phyloP scores from a whole-genome alignment of 2,329 filamentous ascomycete species.

The Colletotrichum orbiculare region DNA sequence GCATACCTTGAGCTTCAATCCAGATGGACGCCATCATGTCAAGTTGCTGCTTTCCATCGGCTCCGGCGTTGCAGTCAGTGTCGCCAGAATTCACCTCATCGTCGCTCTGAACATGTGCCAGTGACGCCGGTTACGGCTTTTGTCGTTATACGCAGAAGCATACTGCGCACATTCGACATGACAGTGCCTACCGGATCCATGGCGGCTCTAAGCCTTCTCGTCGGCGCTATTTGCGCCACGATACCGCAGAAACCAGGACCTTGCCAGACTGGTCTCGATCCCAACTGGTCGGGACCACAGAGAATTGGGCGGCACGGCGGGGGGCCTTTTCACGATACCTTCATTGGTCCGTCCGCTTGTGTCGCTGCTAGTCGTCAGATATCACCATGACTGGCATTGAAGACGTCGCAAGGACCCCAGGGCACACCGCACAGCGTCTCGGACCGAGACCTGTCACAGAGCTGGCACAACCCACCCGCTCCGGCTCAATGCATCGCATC shows the following conservation, averaged over 20 bases:
- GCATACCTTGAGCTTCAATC: slow-evolving; percentile 20
- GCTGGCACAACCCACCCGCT: slow-evolving; percentile 10
- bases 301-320: slow-evolving; percentile 4
- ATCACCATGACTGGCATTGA: slow-evolving; percentile 3
- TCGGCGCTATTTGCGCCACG: slow-evolving; percentile 23
- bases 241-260: slow-evolving; percentile 25
- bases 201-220: too few relatives aligned
- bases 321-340: slow-evolving; percentile 27
- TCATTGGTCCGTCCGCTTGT: slow-evolving; percentile 10
- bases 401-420: slow-evolving; percentile 5
- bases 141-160: too few relatives aligned
- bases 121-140: too few relatives aligned
- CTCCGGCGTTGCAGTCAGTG: too few relatives aligned
- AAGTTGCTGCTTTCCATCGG: too few relatives aligned
- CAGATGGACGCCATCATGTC: not conserved
- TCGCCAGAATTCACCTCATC: too few relatives aligned
- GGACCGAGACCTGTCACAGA: slow-evolving; percentile 22
- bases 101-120: too few relatives aligned
- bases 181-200: too few relatives aligned
- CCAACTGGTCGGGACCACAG: slow-evolving; percentile 32
- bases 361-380: slow-evolving; percentile 8
- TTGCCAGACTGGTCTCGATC: slow-evolving; percentile 22
- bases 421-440: not conserved
- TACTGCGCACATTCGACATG: too few relatives aligned
- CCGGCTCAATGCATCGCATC: slow-evolving; percentile 8